Base-by-base conservation (phyloP, 208 protist genomes). In the Crithidia sp. region DNA sequence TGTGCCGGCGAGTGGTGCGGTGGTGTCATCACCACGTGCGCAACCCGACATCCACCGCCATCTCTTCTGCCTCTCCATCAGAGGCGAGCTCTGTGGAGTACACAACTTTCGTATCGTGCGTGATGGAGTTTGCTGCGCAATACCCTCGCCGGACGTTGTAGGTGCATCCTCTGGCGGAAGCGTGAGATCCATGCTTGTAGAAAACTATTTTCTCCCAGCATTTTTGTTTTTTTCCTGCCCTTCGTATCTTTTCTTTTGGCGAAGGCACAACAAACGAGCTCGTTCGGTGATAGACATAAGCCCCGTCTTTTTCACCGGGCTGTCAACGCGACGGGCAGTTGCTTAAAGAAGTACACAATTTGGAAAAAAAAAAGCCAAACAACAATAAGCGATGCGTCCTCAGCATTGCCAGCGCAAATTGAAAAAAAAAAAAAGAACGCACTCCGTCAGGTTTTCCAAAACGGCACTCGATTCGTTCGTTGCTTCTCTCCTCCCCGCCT, bases 1-100 rank as follows among this genome's bases (percentile, higher is more conserved):
- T 86, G 58, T 86, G 81, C 41, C 72, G 60, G 10, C 65, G 71
- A 47, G 67, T 83, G 10, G 70, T 82, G 28, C 19, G 45, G 9
- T 74, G 67, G 78, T 64, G 70, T 28, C 28, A 45, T 10, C 7
- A 39, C 59, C 41, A 70, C 8, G 39, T 12, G 43, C 44, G 49
- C 7, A 17, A 39, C 4, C 9, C 45, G 9, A 6, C 28, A 3
- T 3, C 16, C 36, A 16, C 10, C 28, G 28, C 5, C 37, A 19
- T n/a, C 3, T 1, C 43, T 17, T 45, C 55, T 12, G 36, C 54
- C 5, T 12, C 16, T 58, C 28, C 64, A 19, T 2, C 14, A 13
- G 39, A 45, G 40, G 62, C 47, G 8, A 45, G 3, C 7, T n/a
- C 49, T 28, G 65, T 70, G 17, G 65, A 70, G 65, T 70, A 70